Base-by-base conservation (phyloP, 2,329 filamentous ascomycete species). In the Raffaelea deltoideospora region DNA sequence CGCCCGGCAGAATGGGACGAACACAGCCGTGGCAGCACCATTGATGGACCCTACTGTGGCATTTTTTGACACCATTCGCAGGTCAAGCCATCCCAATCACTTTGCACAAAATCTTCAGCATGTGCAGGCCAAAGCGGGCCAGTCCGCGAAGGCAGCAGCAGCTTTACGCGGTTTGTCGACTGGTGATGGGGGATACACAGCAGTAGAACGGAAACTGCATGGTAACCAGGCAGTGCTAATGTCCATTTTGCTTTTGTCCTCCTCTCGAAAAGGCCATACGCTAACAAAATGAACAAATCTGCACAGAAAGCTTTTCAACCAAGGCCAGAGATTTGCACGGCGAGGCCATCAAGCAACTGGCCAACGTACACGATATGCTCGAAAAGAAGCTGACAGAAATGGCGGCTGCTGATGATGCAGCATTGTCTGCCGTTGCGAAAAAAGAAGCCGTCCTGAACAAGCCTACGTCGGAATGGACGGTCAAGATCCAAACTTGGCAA, bases 31-130 rank as follows among this genome's bases (percentile, higher is more conserved):
- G n/a, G n/a, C n/a, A n/a, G n/a, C n/a, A n/a, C 14, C 33, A 7
- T 17, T 7, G 10, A 27, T 11, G 5, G 40, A 44, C 20, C 37
- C 43, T 10, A 44, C 43, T 1, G 29, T 27, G 4, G 36, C 42
- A 2, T 45, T 45, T n/a, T 45, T 45, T 17, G 37, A 41, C 31
- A 38, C 38, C 3, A 44, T 45, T 11, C 30, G 37, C 15, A 37
- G 21, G 22, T 36, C 37, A 14, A 32, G 23, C 31, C 27, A 23
- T 8, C 17, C 13, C 11, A 17, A 17, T 21, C 11, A 3, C 10
- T 21, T 14, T 11, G 3, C 3, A 24, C 21, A 3, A 3, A 11
- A 13, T 17, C 10, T 20, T 22, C 34, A n/a, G n/a, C n/a, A n/a
- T n/a, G n/a, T n/a, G n/a, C n/a, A n/a, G n/a, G n/a, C n/a, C n/a